phyloP scores from a whole-genome alignment of 1,284 basidiomycete genomes.

The Sanghuangporus weigelae region DNA sequence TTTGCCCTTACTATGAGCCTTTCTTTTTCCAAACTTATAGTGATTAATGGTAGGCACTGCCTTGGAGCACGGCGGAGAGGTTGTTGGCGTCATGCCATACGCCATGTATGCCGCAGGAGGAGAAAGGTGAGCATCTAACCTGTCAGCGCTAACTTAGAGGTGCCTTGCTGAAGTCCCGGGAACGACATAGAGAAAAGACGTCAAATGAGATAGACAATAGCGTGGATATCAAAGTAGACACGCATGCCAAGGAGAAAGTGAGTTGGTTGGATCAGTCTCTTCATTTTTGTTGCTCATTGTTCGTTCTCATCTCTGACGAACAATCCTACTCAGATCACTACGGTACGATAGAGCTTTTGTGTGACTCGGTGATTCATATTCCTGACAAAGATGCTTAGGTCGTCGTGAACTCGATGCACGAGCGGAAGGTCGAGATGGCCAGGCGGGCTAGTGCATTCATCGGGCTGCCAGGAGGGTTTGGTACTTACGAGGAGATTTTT shows the following conservation, averaged over 20 bases:
- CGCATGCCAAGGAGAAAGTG: conserved; percentile 41
- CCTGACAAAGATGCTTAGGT: conserved; percentile 35
- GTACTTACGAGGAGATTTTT: conserved; percentile 89
- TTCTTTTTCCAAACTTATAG: neutral
- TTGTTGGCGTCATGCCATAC: conserved; percentile 78
- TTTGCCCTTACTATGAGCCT: neutral
- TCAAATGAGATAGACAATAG: conserved; percentile 23
- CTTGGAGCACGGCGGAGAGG: conserved; percentile 63
- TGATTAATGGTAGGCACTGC: conserved; percentile 32
- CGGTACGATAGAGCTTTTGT: neutral
- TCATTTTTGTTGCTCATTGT: neutral
- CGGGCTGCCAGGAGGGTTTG: conserved; percentile 86
- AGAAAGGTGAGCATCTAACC: conserved; percentile 30
- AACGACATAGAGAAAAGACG: conserved; percentile 36
- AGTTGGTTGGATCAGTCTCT: conserved; percentile 6
- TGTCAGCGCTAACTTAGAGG: too few relatives aligned
- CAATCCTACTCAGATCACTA: neutral
- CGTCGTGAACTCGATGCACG: conserved; percentile 86
- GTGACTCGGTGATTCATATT: neutral
- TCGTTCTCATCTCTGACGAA: neutral
- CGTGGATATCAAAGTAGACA: conserved; percentile 33
- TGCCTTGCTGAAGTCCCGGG: neutral
- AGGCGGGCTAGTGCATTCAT: conserved; percentile 74
- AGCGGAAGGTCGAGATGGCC: conserved; percentile 88
- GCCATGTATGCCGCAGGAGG: conserved; percentile 68